phyloP scores from a whole-genome alignment of 192 early-diverging fungal species.

The Chytriomyces hyalinus region DNA sequence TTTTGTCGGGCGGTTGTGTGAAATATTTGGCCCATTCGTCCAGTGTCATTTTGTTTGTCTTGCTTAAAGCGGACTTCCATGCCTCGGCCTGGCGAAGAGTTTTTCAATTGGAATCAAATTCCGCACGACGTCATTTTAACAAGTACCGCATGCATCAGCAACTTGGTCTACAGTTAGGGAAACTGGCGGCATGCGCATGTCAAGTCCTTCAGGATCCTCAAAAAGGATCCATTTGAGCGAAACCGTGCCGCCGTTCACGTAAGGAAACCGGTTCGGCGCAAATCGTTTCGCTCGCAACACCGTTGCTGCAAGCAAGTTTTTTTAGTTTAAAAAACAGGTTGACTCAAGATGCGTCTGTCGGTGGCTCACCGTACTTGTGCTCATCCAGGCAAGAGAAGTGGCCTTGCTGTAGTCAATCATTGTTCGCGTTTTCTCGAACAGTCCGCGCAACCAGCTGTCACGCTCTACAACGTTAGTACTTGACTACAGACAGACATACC shows the following conservation, averaged over 20 bases:
- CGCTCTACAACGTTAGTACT: too few species aligned
- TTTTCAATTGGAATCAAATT: too few species aligned
- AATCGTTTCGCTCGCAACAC: constrained; percentile 73
- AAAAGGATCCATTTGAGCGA: constrained; percentile 76
- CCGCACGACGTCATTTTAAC: too few species aligned
- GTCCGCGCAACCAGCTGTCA: constrained; percentile 11
- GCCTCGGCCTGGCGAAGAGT: too few species aligned
- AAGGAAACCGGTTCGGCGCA: constrained; percentile 66
- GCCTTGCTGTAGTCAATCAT: constrained; percentile 85
- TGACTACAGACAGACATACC: background rate
- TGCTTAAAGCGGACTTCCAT: too few species aligned
- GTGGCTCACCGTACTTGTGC: constrained; percentile 64
- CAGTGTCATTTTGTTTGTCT: constrained; percentile 68
- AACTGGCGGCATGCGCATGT: constrained; percentile 77
- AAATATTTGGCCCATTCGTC: constrained; percentile 86
- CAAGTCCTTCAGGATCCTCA: constrained; percentile 68
- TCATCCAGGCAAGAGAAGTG: constrained; percentile 66
- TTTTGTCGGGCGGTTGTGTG: constrained; percentile 53
- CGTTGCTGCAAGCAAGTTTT: constrained; percentile 43
- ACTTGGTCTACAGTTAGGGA: constrained; percentile 62
- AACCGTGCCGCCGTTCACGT: constrained; percentile 67
- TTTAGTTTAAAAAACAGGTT: too few species aligned
- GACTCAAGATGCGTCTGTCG: too few species aligned
- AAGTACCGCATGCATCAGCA: constrained; percentile 48
- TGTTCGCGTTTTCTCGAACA: constrained; percentile 35